Evolutionary conservation across 1,284 basidiomycete species (phyloP).

Genomic region (Sanghuangporus sanghuang): DNA sequence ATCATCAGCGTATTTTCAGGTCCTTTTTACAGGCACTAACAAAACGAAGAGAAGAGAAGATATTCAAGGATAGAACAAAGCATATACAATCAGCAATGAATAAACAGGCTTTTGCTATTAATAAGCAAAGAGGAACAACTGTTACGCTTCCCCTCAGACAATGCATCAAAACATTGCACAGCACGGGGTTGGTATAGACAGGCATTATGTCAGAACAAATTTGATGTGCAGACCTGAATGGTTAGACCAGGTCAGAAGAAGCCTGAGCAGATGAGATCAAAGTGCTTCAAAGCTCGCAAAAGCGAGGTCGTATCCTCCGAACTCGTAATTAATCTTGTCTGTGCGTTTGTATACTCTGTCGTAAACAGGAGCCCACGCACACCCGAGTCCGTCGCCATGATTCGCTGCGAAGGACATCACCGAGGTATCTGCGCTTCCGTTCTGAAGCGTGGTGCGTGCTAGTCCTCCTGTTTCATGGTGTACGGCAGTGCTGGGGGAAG

Average conservation of each 20-base stretch:
- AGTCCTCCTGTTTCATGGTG: background rate
- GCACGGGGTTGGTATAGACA: background rate
- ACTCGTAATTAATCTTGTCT: constrained; percentile 98
- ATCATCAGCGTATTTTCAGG: background rate
- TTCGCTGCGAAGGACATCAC: constrained; percentile 16
- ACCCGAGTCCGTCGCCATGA: background rate
- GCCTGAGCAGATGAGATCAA: constrained; percentile 21
- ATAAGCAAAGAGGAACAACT: background rate
- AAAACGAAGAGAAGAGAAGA: background rate
- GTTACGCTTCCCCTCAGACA: background rate
- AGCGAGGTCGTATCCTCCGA: constrained; percentile 92
- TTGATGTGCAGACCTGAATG: background rate
- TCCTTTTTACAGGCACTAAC: background rate
- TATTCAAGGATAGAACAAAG: background rate
- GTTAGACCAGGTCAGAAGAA: background rate
- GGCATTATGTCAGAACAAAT: background rate
- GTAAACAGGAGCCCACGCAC: background rate
- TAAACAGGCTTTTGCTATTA: background rate
- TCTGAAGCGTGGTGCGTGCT: background rate
- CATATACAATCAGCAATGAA: background rate
- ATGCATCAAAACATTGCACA: background rate
- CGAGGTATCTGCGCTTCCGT: constrained; percentile 2
- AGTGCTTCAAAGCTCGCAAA: constrained; percentile 82
- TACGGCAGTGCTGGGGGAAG: background rate
- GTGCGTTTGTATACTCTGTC: constrained; percentile 58